These are phyloP conservation scores for Phytophthora idaei DNA, from an alignment of 352 stramenopile genomes.

Conservation along the genomic window DNA sequence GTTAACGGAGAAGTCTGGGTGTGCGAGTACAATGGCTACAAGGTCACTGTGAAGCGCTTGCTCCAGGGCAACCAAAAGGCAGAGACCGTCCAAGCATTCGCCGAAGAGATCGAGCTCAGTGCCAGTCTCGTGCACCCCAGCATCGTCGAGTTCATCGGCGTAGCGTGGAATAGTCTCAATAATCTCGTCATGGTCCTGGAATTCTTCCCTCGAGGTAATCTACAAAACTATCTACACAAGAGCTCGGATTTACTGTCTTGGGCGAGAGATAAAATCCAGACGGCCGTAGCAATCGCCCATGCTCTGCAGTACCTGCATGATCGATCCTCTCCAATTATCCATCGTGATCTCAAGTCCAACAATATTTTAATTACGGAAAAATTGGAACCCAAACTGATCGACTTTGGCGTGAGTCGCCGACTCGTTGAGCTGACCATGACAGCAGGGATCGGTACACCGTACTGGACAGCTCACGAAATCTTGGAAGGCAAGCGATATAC, in stretches of 20 bases:
- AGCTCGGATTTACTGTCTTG: conserved; percentile 36
- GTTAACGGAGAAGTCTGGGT: conserved; percentile 57
- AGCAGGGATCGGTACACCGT: conserved; percentile 78
- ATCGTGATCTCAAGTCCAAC: conserved; percentile 38
- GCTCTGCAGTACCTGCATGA: conserved; percentile 44
- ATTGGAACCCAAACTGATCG: conserved; percentile 74
- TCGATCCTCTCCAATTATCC: conserved; percentile 33
- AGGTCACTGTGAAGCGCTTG: conserved; percentile 52
- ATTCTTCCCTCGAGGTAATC: conserved; percentile 29
- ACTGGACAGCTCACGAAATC: conserved; percentile 85
- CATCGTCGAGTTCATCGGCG: conserved; percentile 56
- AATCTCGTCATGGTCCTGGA: conserved; percentile 48
- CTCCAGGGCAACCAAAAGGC: conserved; percentile 38
- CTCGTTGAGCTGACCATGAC: conserved; percentile 40
- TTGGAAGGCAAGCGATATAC: conserved; percentile 59
- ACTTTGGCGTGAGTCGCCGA: conserved; percentile 78
- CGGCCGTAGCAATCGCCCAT: conserved; percentile 49
- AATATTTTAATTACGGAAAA: conserved; percentile 82
- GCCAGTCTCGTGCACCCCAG: conserved; percentile 57
- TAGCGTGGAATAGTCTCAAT: conserved; percentile 54
- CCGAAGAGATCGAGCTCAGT: conserved; percentile 61
- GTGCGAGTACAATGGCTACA: conserved; percentile 46
- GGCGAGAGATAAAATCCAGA: conserved; percentile 46
- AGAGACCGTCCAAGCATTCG: conserved; percentile 40
- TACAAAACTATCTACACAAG: conserved; percentile 26